Evolutionary conservation across 106 monocot species (phyloP).

Genomic region (Phalaenopsis aphrodite): DNA sequence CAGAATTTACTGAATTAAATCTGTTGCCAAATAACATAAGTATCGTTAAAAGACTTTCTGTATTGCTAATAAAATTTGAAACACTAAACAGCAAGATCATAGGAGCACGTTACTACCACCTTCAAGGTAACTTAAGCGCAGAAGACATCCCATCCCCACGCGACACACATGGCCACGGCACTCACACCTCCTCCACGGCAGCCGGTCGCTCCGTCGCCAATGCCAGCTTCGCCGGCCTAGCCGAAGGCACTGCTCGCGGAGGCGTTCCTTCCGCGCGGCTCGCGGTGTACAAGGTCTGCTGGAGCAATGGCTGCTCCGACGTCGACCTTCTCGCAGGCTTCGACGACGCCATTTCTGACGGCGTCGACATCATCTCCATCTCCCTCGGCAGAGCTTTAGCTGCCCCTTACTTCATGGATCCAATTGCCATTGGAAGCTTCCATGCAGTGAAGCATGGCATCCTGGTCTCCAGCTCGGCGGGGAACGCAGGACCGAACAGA

Average conservation of each 20-base stretch:
- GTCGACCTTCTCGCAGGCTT: slow-evolving; percentile 16
- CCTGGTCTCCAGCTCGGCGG: not conserved
- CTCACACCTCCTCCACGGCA: slow-evolving; percentile 12
- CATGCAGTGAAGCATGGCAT: slow-evolving; percentile 4
- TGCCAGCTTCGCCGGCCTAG: slow-evolving; percentile 10
- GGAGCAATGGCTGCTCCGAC: not conserved
- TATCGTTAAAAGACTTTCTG: too few species aligned
- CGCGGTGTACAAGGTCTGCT: slow-evolving; percentile 24
- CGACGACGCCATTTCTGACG: slow-evolving; percentile 23
- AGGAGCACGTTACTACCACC: slow-evolving; percentile 10
- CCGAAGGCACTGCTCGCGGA: slow-evolving; percentile 6
- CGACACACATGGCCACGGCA: slow-evolving; percentile 24
- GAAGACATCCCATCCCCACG: not conserved
- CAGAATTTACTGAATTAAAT: too few species aligned
- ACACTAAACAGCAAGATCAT: slow-evolving; percentile 13
- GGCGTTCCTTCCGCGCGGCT: slow-evolving; percentile 5
- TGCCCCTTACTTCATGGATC: not conserved
- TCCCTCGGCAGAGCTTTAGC: not conserved
- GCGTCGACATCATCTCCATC: slow-evolving; percentile 26
- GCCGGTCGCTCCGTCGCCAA: slow-evolving; percentile 5
- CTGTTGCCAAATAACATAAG: too few species aligned
- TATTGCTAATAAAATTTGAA: too few species aligned
- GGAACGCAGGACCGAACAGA: not conserved
- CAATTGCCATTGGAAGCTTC: slow-evolving; percentile 20
- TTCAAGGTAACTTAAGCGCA: too few species aligned